phyloP scores from a whole-genome alignment of 257 asterid genomes.

The Striga asiatica region DNA sequence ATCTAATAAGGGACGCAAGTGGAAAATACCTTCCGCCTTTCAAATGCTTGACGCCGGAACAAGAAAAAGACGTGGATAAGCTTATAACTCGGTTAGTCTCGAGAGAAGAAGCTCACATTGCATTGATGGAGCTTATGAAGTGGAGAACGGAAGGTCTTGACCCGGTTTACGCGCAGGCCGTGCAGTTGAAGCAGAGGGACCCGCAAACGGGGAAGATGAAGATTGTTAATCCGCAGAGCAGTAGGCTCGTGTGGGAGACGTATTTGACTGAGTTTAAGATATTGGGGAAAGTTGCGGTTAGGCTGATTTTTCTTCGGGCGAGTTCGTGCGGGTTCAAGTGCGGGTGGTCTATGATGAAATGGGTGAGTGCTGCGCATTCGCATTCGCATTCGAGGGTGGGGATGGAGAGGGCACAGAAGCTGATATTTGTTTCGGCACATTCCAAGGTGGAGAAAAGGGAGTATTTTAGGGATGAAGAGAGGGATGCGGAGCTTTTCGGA shows the following conservation, averaged over 20 bases:
- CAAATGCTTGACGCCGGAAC: slow-evolving; percentile 59
- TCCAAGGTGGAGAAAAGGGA: slow-evolving; percentile 54
- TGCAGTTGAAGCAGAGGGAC: slow-evolving; percentile 66
- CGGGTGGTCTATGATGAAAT: slow-evolving; percentile 42
- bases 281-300: slow-evolving; percentile 58
- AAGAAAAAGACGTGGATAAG: slow-evolving; percentile 68
- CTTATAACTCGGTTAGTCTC: slow-evolving; percentile 56
- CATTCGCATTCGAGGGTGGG: slow-evolving; percentile 37
- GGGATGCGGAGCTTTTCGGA: slow-evolving; percentile 49
- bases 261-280: slow-evolving; percentile 53
- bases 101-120: slow-evolving; percentile 59
- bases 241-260: slow-evolving; percentile 87
- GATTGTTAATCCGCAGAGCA: slow-evolving; percentile 75
- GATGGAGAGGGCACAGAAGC: slow-evolving; percentile 58
- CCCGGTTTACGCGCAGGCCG: slow-evolving; percentile 83
- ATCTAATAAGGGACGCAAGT: slow-evolving; percentile 50
- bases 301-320: slow-evolving; percentile 87
- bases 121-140: slow-evolving; percentile 77
- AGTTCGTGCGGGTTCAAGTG: slow-evolving; percentile 53
- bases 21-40: slow-evolving; percentile 90
- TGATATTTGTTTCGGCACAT: slow-evolving; percentile 60
- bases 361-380: slow-evolving; percentile 34
- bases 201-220: slow-evolving; percentile 71
- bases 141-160: slow-evolving; percentile 86
- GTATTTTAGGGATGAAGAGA: slow-evolving; percentile 43